Evolutionary conservation across 1,139 yeast genomes (phyloP), one percentile per base, ranked within the genome.

Genomic region (Casaregolazyma suthepensis): DNA sequence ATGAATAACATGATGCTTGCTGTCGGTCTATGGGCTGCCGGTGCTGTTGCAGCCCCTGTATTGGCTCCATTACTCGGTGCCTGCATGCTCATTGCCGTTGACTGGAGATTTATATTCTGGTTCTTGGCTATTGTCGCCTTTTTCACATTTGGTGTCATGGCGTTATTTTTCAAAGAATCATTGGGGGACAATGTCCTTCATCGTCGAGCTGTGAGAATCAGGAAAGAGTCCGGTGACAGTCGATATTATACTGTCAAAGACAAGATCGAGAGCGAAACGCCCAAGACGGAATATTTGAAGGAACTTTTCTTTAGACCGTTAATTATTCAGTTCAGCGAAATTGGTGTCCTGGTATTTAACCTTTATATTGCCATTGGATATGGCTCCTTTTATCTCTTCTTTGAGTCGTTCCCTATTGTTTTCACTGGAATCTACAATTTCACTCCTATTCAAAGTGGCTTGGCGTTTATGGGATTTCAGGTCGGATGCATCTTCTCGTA

Each of bases 61-160:
- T 60, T 82, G 31, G 91, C 88, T 1, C 90, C 91, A 2, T 66
- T 83, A n/a, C 68, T 85, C 48, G 96, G 95, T 53, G 89, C 90
- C 0, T 60, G 63, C 17, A 75, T 76, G 10, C 51, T 72, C 0
- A 64, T 75, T 45, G 55, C 75, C 0, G 61, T 76, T 43, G 52
- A 61, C 65, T 60, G 71, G 76, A 48, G 73, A 48, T 61, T 56
- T 79, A 74, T 56, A 66, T 77, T 49, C 67, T 82, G 62, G 82
- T 77, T 76, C 69, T 78, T 60, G 72, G 52, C 65, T 66, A 58
- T 78, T 51, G 54, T 74, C 18, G 63, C 75, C 49, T 78, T 71
- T n/a, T 74, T 73, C 1, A 52, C 73, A 1, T 64, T 75, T 6
- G 12, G 71, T 0, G 15, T 76, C 0, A 63, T 78, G 53, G 45